Percentiles rank a stretch among this genome's conserved stretches.
These are phyloP conservation scores for Xylaria sp. DNA, from an alignment of 495 filamentous ascomycete genomes.

Conservation along the genomic window DNA sequence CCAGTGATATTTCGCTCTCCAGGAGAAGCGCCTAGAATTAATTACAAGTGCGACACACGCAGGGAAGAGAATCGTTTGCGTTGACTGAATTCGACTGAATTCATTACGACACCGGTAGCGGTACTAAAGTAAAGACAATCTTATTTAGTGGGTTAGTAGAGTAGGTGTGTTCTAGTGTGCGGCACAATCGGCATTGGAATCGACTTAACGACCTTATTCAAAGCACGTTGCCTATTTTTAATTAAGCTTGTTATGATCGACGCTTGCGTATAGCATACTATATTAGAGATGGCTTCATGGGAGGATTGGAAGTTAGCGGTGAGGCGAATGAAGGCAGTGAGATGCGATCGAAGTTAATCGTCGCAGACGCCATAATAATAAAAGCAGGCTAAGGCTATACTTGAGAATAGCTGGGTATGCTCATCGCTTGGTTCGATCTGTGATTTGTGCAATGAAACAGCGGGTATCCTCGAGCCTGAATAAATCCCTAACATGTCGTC, in stretches of 20 bases:
- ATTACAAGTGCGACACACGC: too few relatives aligned
- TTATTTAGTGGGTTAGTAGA: conserved; percentile 21
- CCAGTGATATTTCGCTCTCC: too few relatives aligned
- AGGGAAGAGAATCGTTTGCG: neutral
- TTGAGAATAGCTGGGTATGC: neutral
- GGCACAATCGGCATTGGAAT: conserved; percentile 12
- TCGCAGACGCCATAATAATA: too few relatives aligned
- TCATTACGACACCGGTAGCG: neutral
- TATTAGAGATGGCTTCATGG: neutral
- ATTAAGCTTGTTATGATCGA: conserved; percentile 21
- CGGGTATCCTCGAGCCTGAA: neutral
- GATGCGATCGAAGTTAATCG: too few relatives aligned
- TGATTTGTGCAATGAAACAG: neutral
- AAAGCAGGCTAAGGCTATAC: too few relatives aligned
- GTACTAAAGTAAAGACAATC: conserved; percentile 1
- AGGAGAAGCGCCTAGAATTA: too few relatives aligned
- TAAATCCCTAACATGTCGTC: neutral
- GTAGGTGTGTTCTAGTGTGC: conserved; percentile 13
- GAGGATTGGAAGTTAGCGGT: neutral
- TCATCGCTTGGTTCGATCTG: neutral
- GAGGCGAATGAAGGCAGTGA: neutral
- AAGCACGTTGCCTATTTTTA: conserved; percentile 16
- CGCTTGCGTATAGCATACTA: neutral
- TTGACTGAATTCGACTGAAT: neutral
- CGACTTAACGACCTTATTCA: neutral